Evolutionary conservation across 371 early-diverging fungal genomes (phyloP), one percentile per base, ranked within the genome.

Genomic region (Circinella minor): DNA sequence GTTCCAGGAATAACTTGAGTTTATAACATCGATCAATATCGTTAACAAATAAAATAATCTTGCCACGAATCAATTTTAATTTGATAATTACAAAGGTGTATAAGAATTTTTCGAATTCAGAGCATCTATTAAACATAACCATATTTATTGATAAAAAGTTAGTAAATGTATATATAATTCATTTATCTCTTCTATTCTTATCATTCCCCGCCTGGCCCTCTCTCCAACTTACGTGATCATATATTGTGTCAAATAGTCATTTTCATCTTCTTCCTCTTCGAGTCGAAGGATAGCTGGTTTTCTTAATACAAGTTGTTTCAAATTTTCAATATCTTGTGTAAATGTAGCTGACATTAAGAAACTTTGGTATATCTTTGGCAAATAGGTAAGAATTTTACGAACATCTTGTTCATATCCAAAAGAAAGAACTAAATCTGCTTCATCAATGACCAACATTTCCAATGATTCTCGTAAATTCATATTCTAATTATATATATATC

Each of bases 391-490:
- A 34, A 92, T 81, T 37, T 95, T 88, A 65, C 86, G 86, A 48
- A 96, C 73, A 76, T 96, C 96, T 48, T 93, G 90, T 67, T 95
- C 92, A 71, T 96, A 94, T 36, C 98, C 99, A 79, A 95, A 97
- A 36, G 94, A 94, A 55, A 96, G 80, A 3, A 98, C 91, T 39
- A 98, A 77, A 82, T 97, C 98, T 1, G 97, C 97, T 81, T 98
- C 99, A 70, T 98, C 99, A 63, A 98, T 93, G 13, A 97, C 95
- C 46, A 98, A 83, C 4, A 90, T 91, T 62, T 94, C 90, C 65
- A 97, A 82, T 10, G 89, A 78, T 8, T 87, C 83, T 38, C 78
- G 73, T 65, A 95, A 63, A 4, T 69, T 80, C 68, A 95, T 81
- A 64, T 80, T 88, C 69, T 88, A 83, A 27, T 27, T 27, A 27